Evolutionary conservation across 192 early-diverging fungal species (phyloP), one percentile per base, ranked within the genome.

Genomic region (Entomortierella chlamydospora): DNA sequence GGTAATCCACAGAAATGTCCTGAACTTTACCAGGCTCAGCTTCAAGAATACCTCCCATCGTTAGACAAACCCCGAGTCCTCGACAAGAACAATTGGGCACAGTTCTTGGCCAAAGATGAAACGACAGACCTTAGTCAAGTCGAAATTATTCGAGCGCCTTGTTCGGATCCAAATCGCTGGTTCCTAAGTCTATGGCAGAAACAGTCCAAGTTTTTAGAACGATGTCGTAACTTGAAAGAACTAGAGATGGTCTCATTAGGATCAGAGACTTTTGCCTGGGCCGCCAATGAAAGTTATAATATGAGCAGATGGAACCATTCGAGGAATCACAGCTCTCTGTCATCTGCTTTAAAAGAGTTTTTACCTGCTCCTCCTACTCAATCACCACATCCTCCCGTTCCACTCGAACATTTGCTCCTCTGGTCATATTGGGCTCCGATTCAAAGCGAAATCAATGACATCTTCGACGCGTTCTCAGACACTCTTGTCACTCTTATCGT

Each of bases 241-340:
- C 26, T 53, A 3, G 33, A 59, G 7, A 52, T 53, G 33, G 13
- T 64, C 12, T 57, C 71, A 0, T 18, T 51, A 20, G 62, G 62
- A 4, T 56, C 55, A 15, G 26, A 20, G 5, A 33, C n/a, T 9
- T 73, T 73, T 22, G 33, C 13, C 5, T 73, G 62, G 71, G 71
- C 71, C 23, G 30, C 28, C 28, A 13, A 63, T 25, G 70, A 64
- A 39, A 9, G 1, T 23, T 30, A 26, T 18, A 18, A 52, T 2
- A 12, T 52, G 9, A 2, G 22, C 4, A 4, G 2, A 47, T 47
- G 15, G 45, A 6, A 41, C 7, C 13, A 41, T 41, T 41, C 7
- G 39, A 41, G 39, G 39, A n/a, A n/a, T n/a, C n/a, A n/a, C n/a
- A n/a, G n/a, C n/a, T n/a, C n/a, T n/a, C n/a, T n/a, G n/a, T n/a